These are phyloP conservation scores for Hydnomerulius pinastri DNA, from an alignment of 768 basidiomycete species.

Conservation along the genomic window DNA sequence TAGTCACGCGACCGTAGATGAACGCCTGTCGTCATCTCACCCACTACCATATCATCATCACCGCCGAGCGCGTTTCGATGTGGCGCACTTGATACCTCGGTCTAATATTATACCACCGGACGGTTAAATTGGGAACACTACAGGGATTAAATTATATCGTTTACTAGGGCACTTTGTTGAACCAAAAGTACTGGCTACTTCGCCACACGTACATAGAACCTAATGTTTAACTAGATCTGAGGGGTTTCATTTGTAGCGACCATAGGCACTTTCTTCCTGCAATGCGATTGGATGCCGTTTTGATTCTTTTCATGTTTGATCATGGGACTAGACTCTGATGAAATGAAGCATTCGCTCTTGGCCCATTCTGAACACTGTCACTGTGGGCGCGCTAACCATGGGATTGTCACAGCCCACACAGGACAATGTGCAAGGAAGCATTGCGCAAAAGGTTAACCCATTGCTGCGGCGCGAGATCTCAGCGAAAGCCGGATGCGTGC, in stretches of 20 bases:
- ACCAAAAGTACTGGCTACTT: slow-evolving; percentile 22
- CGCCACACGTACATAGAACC: slow-evolving; percentile 15
- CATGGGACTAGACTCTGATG: slow-evolving; percentile 13
- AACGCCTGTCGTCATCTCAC: slow-evolving; percentile 11
- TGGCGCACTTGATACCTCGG: slow-evolving; percentile 15
- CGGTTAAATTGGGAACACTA: slow-evolving; percentile 24
- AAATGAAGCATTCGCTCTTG: slow-evolving; percentile 13
- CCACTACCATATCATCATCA: slow-evolving; percentile 11
- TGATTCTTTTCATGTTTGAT: neutral
- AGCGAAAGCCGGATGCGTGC: slow-evolving; percentile 19
- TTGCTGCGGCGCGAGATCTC: slow-evolving; percentile 25
- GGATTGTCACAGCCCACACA: neutral
- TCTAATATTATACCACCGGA: slow-evolving; percentile 25
- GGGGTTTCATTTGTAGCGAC: slow-evolving; percentile 16
- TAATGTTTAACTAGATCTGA: slow-evolving; percentile 15
- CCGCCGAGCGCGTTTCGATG: slow-evolving; percentile 24
- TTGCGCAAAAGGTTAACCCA: neutral
- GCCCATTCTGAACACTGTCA: slow-evolving; percentile 1
- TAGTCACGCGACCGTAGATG: slow-evolving; percentile 35
- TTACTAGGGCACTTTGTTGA: slow-evolving; percentile 8
- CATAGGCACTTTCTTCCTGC: slow-evolving; percentile 10
- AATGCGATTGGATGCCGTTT: slow-evolving; percentile 8
- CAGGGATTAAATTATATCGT: slow-evolving; percentile 31
- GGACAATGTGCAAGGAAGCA: slow-evolving; percentile 3
- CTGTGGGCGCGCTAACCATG: neutral